A percentile compares a stretch with the other conserved stretches of the same genome.
These are phyloP conservation scores for Physocladia obscura DNA, from an alignment of 192 early-diverging fungal genomes.

Conservation along the genomic window DNA sequence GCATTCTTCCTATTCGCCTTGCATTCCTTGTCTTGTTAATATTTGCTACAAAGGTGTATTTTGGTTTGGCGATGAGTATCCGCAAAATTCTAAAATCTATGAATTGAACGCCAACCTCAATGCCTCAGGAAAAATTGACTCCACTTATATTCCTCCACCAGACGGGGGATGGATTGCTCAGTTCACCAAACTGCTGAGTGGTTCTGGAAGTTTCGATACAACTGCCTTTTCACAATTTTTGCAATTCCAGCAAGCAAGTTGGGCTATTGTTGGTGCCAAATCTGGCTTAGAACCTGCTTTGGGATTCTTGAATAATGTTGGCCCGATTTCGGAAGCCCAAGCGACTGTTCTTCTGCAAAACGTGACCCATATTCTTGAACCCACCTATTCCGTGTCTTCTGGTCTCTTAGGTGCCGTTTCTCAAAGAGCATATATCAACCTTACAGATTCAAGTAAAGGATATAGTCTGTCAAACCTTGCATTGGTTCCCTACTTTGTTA, in stretches of 20 bases:
- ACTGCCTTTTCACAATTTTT: slow-evolving; percentile 2
- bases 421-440: slow-evolving; percentile 34
- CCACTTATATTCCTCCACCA: slow-evolving; percentile 15
- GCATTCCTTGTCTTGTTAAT: not conserved
- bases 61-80: slow-evolving; percentile 28
- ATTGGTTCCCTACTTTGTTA: slow-evolving; percentile 41
- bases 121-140: slow-evolving; percentile 9
- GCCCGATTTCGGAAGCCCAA: not conserved
- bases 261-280: slow-evolving; percentile 6
- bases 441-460: not conserved
- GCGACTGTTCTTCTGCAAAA: not conserved
- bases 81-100: not conserved
- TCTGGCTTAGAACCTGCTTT: not conserved
- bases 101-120: slow-evolving; percentile 25
- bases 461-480: slow-evolving; percentile 24
- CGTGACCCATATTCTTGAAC: not conserved
- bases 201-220: slow-evolving; percentile 5
- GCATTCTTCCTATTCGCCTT: not conserved
- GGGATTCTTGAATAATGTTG: not conserved
- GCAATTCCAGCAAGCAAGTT: not conserved
- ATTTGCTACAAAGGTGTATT: slow-evolving; percentile 9
- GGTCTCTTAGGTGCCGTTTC: slow-evolving; percentile 43
- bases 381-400: not conserved
- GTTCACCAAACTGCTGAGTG: not conserved
- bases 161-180: slow-evolving; percentile 24